Evolutionary conservation across 1,284 basidiomycete genomes (phyloP).

Genomic region (Wolfiporia cocos): DNA sequence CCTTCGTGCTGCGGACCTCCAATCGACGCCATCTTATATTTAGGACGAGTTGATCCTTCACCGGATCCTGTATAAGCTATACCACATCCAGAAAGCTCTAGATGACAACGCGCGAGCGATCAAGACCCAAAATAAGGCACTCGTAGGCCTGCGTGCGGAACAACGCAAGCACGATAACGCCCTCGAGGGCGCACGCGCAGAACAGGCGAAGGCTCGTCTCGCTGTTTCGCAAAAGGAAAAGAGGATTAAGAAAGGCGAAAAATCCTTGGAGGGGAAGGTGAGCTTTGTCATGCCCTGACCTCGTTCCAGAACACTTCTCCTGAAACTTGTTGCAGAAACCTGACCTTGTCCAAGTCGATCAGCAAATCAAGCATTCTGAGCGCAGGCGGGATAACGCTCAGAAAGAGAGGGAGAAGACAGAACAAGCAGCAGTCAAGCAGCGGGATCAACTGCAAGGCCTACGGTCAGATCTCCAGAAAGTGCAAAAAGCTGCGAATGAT

Average conservation of each 20-base stretch:
- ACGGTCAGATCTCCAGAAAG: conserved; percentile 59
- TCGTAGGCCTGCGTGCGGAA: conserved; percentile 62
- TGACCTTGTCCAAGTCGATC: conserved; percentile 74
- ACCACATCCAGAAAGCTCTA: conserved; percentile 83
- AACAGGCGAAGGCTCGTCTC: conserved; percentile 76
- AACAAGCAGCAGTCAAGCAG: conserved; percentile 65
- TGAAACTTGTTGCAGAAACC: conserved; percentile 54
- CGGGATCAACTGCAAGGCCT: conserved; percentile 53
- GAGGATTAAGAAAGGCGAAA: conserved; percentile 28
- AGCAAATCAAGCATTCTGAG: conserved; percentile 82
- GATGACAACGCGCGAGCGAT: conserved; percentile 68
- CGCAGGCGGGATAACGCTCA: conserved; percentile 73
- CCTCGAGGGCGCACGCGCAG: conserved; percentile 70
- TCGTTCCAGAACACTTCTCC: background rate
- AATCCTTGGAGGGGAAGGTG: conserved; percentile 55
- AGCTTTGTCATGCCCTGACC: too few relatives aligned
- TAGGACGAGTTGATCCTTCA: conserved; percentile 81
- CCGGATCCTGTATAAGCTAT: conserved; percentile 86
- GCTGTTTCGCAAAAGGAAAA: conserved; percentile 27
- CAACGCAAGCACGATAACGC: conserved; percentile 67
- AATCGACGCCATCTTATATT: too few relatives aligned
- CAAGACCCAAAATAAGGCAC: conserved; percentile 62
- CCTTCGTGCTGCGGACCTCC: too few relatives aligned
- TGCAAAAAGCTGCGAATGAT: conserved; percentile 66
- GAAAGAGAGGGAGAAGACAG: conserved; percentile 58